phyloP scores from a whole-genome alignment of 352 stramenopile genomes.

The Pythium rishiriense region DNA sequence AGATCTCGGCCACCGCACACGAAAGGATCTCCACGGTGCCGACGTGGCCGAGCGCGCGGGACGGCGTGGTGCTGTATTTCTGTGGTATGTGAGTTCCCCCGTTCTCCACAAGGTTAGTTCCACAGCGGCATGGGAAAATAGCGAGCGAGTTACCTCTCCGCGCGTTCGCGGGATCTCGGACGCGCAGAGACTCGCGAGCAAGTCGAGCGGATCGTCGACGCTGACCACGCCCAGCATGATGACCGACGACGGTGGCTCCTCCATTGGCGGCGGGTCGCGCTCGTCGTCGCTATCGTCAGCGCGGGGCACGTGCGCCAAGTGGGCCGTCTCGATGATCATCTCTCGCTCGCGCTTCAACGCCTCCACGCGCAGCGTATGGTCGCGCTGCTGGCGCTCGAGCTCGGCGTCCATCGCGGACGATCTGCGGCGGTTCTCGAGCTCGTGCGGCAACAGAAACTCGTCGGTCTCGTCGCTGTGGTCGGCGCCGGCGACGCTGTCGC shows the following conservation, averaged over 20 bases:
- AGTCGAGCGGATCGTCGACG: conserved; percentile 12
- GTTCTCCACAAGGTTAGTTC: conserved; percentile 5
- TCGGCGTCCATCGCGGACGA: neutral
- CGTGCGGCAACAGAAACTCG: conserved; percentile 26
- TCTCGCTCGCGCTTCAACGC: conserved; percentile 10
- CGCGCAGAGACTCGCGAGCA: conserved; percentile 19
- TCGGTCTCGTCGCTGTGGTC: neutral
- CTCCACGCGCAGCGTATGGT: neutral
- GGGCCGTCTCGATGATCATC: conserved; percentile 16
- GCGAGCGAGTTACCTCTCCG: conserved; percentile 7
- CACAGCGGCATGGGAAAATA: neutral
- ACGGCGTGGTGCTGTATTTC: neutral
- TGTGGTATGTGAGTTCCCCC: neutral
- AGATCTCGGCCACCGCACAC: neutral
- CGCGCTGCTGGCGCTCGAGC: neutral
- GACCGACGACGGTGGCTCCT: neutral
- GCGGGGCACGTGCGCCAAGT: neutral
- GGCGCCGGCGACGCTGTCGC: neutral
- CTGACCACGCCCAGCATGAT: conserved; percentile 10
- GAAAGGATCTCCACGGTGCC: conserved; percentile 8
- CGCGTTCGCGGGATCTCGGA: conserved; percentile 2
- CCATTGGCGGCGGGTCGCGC: neutral
- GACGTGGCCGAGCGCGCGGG: neutral
- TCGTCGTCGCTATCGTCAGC: neutral
- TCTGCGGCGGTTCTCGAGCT: conserved; percentile 23